A percentile compares a stretch with the other conserved stretches of the same genome.
Evolutionary conservation across 2,329 filamentous ascomycete species (phyloP).

Genomic region (Ophiostoma perfectum): DNA sequence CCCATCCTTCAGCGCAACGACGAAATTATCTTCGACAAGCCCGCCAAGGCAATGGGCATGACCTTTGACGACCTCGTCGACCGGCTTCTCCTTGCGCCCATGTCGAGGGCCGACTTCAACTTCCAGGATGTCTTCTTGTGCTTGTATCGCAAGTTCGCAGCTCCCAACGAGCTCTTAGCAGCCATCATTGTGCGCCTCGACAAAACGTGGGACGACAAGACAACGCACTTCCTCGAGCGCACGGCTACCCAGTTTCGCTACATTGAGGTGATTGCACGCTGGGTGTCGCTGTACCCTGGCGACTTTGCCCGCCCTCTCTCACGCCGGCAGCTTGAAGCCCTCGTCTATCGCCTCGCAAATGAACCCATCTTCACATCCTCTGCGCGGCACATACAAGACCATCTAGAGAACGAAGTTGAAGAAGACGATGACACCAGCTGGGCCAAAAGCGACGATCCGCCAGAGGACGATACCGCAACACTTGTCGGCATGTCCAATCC

Average conservation of each 20-base stretch:
- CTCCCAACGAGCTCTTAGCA: slow-evolving; percentile 70
- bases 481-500: slow-evolving; percentile 12
- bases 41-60: slow-evolving; percentile 48
- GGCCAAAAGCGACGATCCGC: slow-evolving; percentile 71
- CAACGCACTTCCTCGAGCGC: slow-evolving; percentile 65
- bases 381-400: slow-evolving; percentile 76
- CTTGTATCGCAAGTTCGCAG: slow-evolving; percentile 87
- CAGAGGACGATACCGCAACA: slow-evolving; percentile 22
- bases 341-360: slow-evolving; percentile 67
- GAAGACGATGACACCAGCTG: slow-evolving; percentile 91
- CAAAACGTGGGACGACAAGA: slow-evolving; percentile 59
- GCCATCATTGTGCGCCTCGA: slow-evolving; percentile 75
- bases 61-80: slow-evolving; percentile 73
- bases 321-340: slow-evolving; percentile 64
- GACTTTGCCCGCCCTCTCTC: slow-evolving; percentile 82
- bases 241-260: slow-evolving; percentile 78
- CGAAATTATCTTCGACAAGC: slow-evolving; percentile 53
- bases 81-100: slow-evolving; percentile 73
- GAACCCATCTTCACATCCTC: slow-evolving; percentile 80
- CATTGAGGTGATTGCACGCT: slow-evolving; percentile 77
- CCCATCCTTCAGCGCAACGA: slow-evolving; percentile 62
- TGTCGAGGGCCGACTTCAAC: slow-evolving; percentile 82
- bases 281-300: slow-evolving; percentile 84
- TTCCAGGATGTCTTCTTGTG: slow-evolving; percentile 87
- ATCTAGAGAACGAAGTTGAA: slow-evolving; percentile 63